Evolutionary conservation across 768 basidiomycete genomes (phyloP).

Genomic region (Tricholomella constricta): DNA sequence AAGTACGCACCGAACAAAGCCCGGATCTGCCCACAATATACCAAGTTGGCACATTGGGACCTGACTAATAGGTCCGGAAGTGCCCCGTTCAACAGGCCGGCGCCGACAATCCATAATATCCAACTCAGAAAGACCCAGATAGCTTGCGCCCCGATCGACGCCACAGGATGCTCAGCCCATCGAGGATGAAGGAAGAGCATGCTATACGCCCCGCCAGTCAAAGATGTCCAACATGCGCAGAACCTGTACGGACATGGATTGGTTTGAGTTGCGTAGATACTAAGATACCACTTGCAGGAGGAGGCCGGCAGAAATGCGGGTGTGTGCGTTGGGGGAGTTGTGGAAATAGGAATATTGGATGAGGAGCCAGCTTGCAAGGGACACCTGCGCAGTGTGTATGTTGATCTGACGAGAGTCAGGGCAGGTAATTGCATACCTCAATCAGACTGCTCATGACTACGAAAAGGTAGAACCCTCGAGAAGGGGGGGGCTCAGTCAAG

Average conservation of each 20-base stretch:
- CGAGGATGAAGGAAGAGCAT: constrained; percentile 61
- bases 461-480: constrained; percentile 51
- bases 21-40: constrained; percentile 61
- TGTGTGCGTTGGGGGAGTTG: constrained; percentile 49
- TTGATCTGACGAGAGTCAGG: neutral
- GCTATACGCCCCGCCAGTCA: constrained; percentile 54
- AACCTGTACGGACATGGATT: constrained; percentile 39
- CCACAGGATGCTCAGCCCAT: constrained; percentile 53
- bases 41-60: constrained; percentile 42
- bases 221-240: constrained; percentile 59
- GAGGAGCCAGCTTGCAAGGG: constrained; percentile 59
- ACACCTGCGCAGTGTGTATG: constrained; percentile 37
- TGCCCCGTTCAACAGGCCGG: constrained; percentile 51
- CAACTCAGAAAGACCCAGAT: constrained; percentile 62
- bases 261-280: neutral
- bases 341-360: constrained; percentile 55
- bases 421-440: constrained; percentile 33
- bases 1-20: constrained; percentile 49
- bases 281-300: constrained; percentile 42
- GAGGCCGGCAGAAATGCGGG: constrained; percentile 46
- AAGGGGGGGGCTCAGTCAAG: constrained; percentile 17
- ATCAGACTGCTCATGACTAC: constrained; percentile 50
- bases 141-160: constrained; percentile 60
- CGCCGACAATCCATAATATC: constrained; percentile 61
- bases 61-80: constrained; percentile 45